These are phyloP conservation scores for Conticribra guillardii DNA, from an alignment of 108 stramenopile genomes.

Conservation along the genomic window DNA sequence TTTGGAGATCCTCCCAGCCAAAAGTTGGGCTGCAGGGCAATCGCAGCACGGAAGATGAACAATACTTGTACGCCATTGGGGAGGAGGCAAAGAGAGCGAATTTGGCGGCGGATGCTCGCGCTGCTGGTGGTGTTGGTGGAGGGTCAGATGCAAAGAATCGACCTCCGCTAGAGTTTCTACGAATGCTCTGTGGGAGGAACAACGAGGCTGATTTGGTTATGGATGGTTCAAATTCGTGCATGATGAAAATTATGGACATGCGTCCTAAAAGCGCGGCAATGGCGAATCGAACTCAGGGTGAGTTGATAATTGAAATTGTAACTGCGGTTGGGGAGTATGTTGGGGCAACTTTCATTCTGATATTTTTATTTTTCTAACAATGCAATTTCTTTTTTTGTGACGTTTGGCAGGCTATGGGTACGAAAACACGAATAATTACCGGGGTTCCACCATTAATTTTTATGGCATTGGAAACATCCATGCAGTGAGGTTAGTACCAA, in stretches of 20 bases:
- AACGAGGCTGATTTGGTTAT: constrained; percentile 53
- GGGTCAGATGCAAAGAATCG: constrained; percentile 6
- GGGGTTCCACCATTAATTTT: constrained; percentile 77
- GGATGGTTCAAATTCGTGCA: constrained; percentile 50
- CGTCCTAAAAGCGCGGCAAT: constrained; percentile 84
- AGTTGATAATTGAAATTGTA: background rate
- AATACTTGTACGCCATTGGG: constrained; percentile 70
- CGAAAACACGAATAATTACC: constrained; percentile 89
- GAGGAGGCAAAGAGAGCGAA: constrained; percentile 78
- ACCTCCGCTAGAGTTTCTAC: constrained; percentile 46
- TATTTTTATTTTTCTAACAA: no score
- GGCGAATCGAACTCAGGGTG: constrained; percentile 83
- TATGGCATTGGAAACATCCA: constrained; percentile 91
- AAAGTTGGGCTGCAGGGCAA: constrained; percentile 94
- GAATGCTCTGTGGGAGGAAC: constrained; percentile 61
- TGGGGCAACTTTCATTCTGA: background rate
- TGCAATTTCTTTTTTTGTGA: no score
- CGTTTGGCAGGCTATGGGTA: constrained; percentile 87
- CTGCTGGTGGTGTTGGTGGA: constrained; percentile 27
- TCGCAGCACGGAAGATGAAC: constrained; percentile 87
- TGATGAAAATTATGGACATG: constrained; percentile 90
- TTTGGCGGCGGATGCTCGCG: constrained; percentile 35
- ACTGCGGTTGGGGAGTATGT: background rate
- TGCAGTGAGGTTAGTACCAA: constrained; percentile 53
- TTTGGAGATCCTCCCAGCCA: constrained; percentile 97